These are phyloP conservation scores for Lojkania enalia DNA, from an alignment of 2,329 filamentous ascomycete genomes.

Conservation along the genomic window DNA sequence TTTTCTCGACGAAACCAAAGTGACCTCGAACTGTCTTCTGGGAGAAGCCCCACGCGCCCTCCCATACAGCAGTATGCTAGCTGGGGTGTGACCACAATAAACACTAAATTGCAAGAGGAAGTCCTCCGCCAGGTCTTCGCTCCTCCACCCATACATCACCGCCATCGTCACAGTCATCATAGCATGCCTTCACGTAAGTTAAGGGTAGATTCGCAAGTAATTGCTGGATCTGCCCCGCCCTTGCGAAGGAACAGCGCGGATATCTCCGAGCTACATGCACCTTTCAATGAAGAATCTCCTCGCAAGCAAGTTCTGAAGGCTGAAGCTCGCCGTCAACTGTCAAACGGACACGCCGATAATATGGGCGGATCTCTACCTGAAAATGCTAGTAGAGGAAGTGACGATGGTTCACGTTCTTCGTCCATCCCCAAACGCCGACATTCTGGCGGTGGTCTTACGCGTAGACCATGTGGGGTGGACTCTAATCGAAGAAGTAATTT, in stretches of 20 bases:
- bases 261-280: constrained; percentile 31
- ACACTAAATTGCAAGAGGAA: constrained; percentile 83
- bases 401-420: constrained; percentile 23
- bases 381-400: constrained; percentile 12
- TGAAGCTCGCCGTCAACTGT: constrained; percentile 42
- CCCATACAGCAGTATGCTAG: constrained; percentile 56
- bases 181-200: constrained; percentile 58
- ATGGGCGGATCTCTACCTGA: constrained; percentile 15
- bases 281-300: constrained; percentile 41
- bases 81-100: constrained; percentile 92
- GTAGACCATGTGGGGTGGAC: constrained; percentile 69
- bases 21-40: constrained; percentile 29
- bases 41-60: constrained; percentile 38
- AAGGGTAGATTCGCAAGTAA: constrained; percentile 29
- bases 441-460: constrained; percentile 81
- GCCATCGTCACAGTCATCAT: constrained; percentile 71
- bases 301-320: constrained; percentile 49
- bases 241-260: constrained; percentile 46
- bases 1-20: constrained; percentile 43
- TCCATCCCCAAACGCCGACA: constrained; percentile 66
- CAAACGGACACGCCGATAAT: constrained; percentile 18
- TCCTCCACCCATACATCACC: constrained; percentile 79
- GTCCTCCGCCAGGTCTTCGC: constrained; percentile 91
- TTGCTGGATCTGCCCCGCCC: constrained; percentile 39
- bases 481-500: constrained; percentile 69